Percentiles rank a stretch among this genome's conserved stretches.
These are phyloP conservation scores for Funneliformis mosseae DNA, from an alignment of 192 early-diverging fungal genomes.

Conservation along the genomic window DNA sequence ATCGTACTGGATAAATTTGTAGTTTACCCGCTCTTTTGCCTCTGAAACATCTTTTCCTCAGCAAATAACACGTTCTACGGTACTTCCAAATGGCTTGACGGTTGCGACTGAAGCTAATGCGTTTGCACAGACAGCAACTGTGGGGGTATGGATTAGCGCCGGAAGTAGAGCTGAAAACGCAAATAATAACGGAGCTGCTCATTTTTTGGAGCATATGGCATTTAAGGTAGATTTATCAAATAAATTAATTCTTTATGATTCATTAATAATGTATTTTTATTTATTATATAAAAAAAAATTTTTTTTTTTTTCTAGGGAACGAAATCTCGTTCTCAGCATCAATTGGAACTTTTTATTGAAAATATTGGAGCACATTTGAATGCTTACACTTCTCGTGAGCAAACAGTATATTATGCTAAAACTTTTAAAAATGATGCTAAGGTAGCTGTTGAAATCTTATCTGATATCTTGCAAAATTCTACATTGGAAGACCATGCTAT, in stretches of 20 bases:
- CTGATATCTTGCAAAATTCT: constrained; percentile 94
- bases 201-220: constrained; percentile 99
- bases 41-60: constrained; percentile 44
- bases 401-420: constrained; percentile 99
- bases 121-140: constrained; percentile 79
- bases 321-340: constrained; percentile 78
- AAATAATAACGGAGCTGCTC: constrained; percentile 92
- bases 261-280: neutral
- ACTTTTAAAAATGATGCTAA: constrained; percentile 85
- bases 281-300: neutral
- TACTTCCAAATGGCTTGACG: constrained; percentile 79
- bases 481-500: constrained; percentile 82
- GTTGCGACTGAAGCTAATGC: constrained; percentile 84
- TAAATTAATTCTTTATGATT: neutral
- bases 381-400: constrained; percentile 98
- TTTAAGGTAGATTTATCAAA: constrained; percentile 71
- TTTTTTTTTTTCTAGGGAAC: constrained; percentile 70
- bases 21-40: constrained; percentile 58
- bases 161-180: constrained; percentile 81
- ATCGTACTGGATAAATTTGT: neutral
- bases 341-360: constrained; percentile 94
- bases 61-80: constrained; percentile 65
- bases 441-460: constrained; percentile 89
- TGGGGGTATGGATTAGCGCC: constrained; percentile 90
- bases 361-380: constrained; percentile 99